Evolutionary conservation across 2,329 filamentous ascomycete species (phyloP), one percentile per base, ranked within the genome.

Genomic region (Arthrobotrys entomopaga): DNA sequence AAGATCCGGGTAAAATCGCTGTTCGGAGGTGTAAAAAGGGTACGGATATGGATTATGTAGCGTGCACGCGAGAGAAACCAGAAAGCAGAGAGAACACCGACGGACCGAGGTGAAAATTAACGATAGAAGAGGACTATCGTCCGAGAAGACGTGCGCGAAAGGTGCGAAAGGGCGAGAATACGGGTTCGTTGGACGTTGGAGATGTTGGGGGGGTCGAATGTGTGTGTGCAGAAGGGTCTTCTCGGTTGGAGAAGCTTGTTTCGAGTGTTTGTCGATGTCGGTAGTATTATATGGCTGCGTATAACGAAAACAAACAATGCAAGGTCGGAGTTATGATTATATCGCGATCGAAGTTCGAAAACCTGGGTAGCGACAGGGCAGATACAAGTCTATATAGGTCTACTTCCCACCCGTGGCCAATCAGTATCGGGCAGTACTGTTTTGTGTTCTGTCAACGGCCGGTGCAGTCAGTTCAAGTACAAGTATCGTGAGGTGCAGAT

Each of bases 1-100:
- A 69, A 53, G 56, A 61, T 29, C 69, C 69, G 69, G 69, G 46
- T 73, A 73, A 73, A 73, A 73, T 65, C 69, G 69, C 69, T 65
- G 63, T 73, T 66, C 69, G 69, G 69, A 73, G 69, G 69, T 66
- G 59, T 50, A 34, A 10, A 10, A 34, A n/a, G n/a, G 29, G 29
- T 34, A 34, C 10, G 61, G 46, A 66, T 46, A 7, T 65, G 19
- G 43, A 52, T 24, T 34, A 40, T 6, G 54, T 22, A 73, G 29
- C 40, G 69, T 52, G 48, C 48, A 19, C 42, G 56, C 56, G 57
- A 69, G 65, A 34, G 46, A 59, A 42, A 57, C 53, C 16, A 34
- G 22, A 40, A 19, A 54, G n/a, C 15, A 38, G 26, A 42, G 38
- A 19, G 40, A 38, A 22, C 19, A 69, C 15, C 42, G 42, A 46